These are phyloP conservation scores for Phytophthora tentaculata DNA, from an alignment of 352 stramenopile genomes.

Conservation along the genomic window DNA sequence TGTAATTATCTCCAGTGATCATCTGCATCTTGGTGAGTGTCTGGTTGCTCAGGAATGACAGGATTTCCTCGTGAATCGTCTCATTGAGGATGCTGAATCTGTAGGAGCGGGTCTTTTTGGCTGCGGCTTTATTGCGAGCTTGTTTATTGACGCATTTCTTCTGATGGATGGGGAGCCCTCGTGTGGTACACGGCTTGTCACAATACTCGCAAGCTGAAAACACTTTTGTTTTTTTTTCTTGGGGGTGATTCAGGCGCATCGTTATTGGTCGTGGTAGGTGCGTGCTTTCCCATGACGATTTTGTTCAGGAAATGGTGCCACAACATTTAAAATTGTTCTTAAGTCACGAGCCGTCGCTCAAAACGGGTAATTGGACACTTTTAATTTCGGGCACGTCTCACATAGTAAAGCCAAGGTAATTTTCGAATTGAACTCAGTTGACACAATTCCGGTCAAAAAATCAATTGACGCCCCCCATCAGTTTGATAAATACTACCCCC, in stretches of 20 bases:
- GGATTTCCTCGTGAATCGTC: constrained; percentile 11
- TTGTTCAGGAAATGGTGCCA: not conserved
- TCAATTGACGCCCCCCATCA: too few species aligned
- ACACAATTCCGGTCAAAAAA: too few species aligned
- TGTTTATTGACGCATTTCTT: constrained; percentile 19
- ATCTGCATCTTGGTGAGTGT: constrained; percentile 38
- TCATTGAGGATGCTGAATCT: constrained; percentile 29
- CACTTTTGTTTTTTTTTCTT: constrained; percentile 4
- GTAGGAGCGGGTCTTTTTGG: constrained; percentile 18
- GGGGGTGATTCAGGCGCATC: not conserved
- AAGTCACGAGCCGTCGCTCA: not conserved
- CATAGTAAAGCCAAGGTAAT: too few species aligned
- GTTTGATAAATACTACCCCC: too few species aligned
- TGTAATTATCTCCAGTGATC: constrained; percentile 29
- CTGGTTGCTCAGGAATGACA: constrained; percentile 37
- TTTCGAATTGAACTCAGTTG: too few species aligned
- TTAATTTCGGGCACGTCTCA: too few species aligned
- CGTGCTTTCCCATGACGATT: not conserved
- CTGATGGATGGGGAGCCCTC: constrained; percentile 29
- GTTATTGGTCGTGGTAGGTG: not conserved
- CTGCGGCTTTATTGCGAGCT: constrained; percentile 1
- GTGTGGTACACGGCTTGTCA: constrained; percentile 19
- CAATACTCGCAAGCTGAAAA: constrained; percentile 25
- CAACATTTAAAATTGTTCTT: not conserved
- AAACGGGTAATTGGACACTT: too few species aligned